Evolutionary conservation across 768 basidiomycete genomes (phyloP), one percentile per base, ranked within the genome.

Genomic region (Podaxis sp.): DNA sequence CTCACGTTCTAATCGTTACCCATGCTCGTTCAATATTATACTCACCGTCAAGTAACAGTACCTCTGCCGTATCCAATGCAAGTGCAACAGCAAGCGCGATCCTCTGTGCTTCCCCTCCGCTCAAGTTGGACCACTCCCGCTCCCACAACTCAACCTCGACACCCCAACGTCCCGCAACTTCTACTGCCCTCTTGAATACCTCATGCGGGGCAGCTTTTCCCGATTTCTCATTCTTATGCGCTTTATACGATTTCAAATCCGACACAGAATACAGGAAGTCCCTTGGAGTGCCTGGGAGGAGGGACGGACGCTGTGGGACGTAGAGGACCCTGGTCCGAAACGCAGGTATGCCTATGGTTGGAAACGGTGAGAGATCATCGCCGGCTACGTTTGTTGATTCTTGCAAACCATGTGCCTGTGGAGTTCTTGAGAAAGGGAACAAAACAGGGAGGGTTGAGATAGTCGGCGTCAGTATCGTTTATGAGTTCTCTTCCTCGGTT

Each of bases 91-190:
- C 90, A 58, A 96, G 72, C 10, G 88, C 84, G n/a, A 95, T 83
- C 52, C 95, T 80, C 72, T 96, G 95, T 1, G 86, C 82, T 72
- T 96, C 95, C 17, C 95, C 95, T 1, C 93, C 95, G 67, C 91
- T 93, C 68, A 96, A 75, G 50, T 83, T 86, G 8, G 84, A 74
- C 95, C 95, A 96, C 12, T 83, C 80, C 36, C 93, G 80, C 63
- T 86, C 84, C 93, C 94, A 96, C 22, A 95, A 78, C 48, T 84
- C 80, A 2, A 76, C 68, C 4, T 86, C 82, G 40, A 95, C 77
- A 2, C 85, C 88, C 91, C 92, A 95, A 7, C 75, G 66, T 54
- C 77, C 75, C 4, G 87, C 83, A 15, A 93, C 74, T 7, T 84
- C 80, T 41, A 87, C 67, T 0, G 86, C 81, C 38, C 78, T 73